A percentile compares a stretch with the other conserved stretches of the same genome.
These are phyloP conservation scores for Hymenoscyphus repandus DNA, from an alignment of 2,329 filamentous ascomycete genomes.

Conservation along the genomic window DNA sequence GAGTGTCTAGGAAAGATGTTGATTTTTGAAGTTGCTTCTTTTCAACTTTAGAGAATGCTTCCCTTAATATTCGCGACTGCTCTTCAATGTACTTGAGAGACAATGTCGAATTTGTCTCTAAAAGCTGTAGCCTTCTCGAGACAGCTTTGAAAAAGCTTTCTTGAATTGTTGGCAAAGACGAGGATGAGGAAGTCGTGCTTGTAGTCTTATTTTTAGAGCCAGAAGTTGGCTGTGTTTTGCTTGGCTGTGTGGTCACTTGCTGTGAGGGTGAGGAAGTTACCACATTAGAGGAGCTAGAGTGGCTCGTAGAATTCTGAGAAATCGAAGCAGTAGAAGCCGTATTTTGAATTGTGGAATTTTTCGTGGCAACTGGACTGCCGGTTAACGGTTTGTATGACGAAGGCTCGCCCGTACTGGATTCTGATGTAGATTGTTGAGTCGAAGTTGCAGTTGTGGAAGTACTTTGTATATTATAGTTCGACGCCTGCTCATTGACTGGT, in stretches of 20 bases:
- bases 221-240: conserved; percentile 19
- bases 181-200: conserved; percentile 38
- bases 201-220: conserved; percentile 27
- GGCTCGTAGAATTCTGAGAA: background rate
- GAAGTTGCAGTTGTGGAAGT: background rate
- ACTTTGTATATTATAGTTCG: background rate
- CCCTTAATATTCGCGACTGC: conserved; percentile 83
- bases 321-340: background rate
- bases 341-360: background rate
- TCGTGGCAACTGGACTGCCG: background rate
- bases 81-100: conserved; percentile 96
- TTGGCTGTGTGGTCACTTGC: conserved; percentile 9
- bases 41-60: conserved; percentile 81
- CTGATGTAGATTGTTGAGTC: background rate
- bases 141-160: conserved; percentile 98
- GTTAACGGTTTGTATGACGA: background rate
- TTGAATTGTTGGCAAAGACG: conserved; percentile 76
- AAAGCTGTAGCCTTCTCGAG: conserved; percentile 82
- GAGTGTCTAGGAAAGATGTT: conserved; percentile 69
- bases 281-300: conserved; percentile 2
- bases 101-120: conserved; percentile 88
- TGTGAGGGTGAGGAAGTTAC: conserved; percentile 9
- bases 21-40: conserved; percentile 83
- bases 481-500: background rate
- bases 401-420: background rate